Evolutionary conservation across 2,329 filamentous ascomycete species (phyloP).

Genomic region (Alternaria metachromatica): DNA sequence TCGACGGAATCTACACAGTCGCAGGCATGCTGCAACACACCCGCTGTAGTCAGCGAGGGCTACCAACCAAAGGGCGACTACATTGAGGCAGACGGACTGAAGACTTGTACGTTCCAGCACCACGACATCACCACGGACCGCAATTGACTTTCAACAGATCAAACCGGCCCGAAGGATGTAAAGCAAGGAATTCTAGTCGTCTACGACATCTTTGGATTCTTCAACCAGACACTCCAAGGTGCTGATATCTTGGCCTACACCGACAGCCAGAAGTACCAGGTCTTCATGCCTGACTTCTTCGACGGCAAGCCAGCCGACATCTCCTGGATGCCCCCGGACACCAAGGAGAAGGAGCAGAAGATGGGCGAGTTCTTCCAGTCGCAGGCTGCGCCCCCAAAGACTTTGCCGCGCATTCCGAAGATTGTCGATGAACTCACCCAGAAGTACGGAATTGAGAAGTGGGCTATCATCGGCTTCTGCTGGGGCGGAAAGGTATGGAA

Average conservation of each 20-base stretch:
- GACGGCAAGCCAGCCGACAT: slow-evolving; percentile 73
- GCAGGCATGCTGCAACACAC: slow-evolving; percentile 56
- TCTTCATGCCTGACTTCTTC: slow-evolving; percentile 94
- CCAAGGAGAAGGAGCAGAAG: slow-evolving; percentile 65
- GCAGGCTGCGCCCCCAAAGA: slow-evolving; percentile 64
- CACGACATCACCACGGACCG: neutral
- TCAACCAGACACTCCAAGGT: slow-evolving; percentile 67
- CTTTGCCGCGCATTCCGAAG: slow-evolving; percentile 61
- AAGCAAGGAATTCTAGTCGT: slow-evolving; percentile 65
- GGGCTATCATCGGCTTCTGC: slow-evolving; percentile 68
- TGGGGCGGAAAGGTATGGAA: slow-evolving; percentile 61
- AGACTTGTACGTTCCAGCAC: slow-evolving; percentile 59
- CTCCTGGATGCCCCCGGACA: slow-evolving; percentile 66
- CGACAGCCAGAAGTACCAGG: slow-evolving; percentile 73
- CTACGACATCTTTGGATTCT: slow-evolving; percentile 71
- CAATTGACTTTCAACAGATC: slow-evolving; percentile 49
- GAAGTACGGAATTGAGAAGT: slow-evolving; percentile 58
- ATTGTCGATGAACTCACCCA: slow-evolving; percentile 62
- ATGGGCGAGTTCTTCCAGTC: slow-evolving; percentile 66
- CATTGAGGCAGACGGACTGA: slow-evolving; percentile 65
- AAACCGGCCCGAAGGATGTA: slow-evolving; percentile 63
- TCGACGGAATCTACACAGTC: slow-evolving; percentile 47
- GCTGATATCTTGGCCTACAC: slow-evolving; percentile 67
- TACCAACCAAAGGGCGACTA: slow-evolving; percentile 66
- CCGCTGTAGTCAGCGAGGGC: slow-evolving; percentile 55